Percentiles rank a stretch among this genome's conserved stretches.
Evolutionary conservation across 805 yeast species (phyloP).

Genomic region (Pichia manshurica): DNA sequence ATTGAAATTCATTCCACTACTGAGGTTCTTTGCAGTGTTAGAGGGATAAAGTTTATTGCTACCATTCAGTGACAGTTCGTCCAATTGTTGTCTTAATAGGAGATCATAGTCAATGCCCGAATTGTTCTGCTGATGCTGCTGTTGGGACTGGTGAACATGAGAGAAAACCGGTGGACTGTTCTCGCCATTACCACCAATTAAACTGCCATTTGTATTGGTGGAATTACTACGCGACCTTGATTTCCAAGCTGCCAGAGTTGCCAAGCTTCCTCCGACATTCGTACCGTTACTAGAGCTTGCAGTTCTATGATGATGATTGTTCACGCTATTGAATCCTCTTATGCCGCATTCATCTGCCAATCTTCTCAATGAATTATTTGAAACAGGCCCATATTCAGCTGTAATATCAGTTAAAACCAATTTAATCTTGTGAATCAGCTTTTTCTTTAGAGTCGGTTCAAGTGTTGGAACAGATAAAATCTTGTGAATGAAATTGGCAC

Average conservation of each 20-base stretch:
- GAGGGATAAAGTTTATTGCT: not conserved
- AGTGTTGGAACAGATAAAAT: slow-evolving; percentile 67
- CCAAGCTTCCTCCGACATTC: slow-evolving; percentile 4
- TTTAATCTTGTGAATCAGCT: slow-evolving; percentile 56
- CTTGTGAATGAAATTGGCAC: slow-evolving; percentile 74
- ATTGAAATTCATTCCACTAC: not conserved
- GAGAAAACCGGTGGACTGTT: slow-evolving; percentile 19
- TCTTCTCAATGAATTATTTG: slow-evolving; percentile 72
- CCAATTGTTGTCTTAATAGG: slow-evolving; percentile 27
- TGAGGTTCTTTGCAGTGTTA: not conserved
- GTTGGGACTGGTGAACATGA: slow-evolving; percentile 6
- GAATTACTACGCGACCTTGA: slow-evolving; percentile 12
- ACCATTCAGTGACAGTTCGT: slow-evolving; percentile 22
- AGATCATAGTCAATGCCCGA: slow-evolving; percentile 22
- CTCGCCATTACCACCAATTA: slow-evolving; percentile 7
- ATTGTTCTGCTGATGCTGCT: not conserved
- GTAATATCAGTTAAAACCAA: slow-evolving; percentile 53
- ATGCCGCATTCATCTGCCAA: slow-evolving; percentile 91
- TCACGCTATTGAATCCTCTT: slow-evolving; percentile 19
- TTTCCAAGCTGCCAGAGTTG: slow-evolving; percentile 10
- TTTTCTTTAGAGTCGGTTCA: slow-evolving; percentile 50
- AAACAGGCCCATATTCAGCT: slow-evolving; percentile 53
- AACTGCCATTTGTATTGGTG: slow-evolving; percentile 9
- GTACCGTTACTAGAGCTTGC: slow-evolving; percentile 16
- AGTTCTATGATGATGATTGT: slow-evolving; percentile 26